Percentiles rank a stretch among this genome's conserved stretches.
phyloP scores from a whole-genome alignment of 495 filamentous ascomycete species.

The Aspergillus biplanus region DNA sequence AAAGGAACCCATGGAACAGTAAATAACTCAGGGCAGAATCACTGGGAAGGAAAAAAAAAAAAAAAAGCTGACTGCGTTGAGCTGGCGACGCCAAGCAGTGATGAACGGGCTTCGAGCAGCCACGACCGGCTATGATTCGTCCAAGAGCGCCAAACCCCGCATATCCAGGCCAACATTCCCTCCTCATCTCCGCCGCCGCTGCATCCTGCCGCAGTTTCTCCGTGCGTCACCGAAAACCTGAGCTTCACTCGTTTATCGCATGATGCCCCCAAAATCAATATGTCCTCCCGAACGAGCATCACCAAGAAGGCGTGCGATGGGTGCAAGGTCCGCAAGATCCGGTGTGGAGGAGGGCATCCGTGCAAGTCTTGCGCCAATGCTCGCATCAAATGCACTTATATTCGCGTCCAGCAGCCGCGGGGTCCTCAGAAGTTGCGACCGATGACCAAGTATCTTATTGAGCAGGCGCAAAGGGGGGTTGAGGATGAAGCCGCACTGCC shows the following conservation, averaged over 20 bases:
- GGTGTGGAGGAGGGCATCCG: constrained; percentile 31
- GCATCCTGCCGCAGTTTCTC: neutral
- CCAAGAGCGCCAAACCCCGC: neutral
- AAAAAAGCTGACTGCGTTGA: neutral
- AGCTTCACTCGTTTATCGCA: neutral
- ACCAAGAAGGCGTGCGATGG: constrained; percentile 39
- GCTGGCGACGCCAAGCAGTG: neutral
- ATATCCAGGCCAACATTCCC: neutral
- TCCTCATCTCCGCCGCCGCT: neutral
- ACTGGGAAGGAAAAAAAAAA: neutral
- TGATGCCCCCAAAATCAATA: constrained; percentile 7
- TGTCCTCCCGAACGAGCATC: constrained; percentile 21
- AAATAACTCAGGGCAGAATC: neutral
- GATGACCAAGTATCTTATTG: constrained; percentile 32
- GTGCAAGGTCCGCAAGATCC: constrained; percentile 39
- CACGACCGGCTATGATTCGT: neutral
- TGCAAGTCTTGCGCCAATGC: constrained; percentile 36
- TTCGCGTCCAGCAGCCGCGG: constrained; percentile 34
- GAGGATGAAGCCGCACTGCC: neutral
- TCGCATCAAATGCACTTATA: constrained; percentile 44
- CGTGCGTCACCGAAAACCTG: neutral
- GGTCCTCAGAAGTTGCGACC: constrained; percentile 40
- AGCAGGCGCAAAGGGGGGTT: constrained; percentile 19
- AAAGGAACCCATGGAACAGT: too few species aligned
- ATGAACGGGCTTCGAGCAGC: neutral